Base-by-base conservation (phyloP, 1,284 basidiomycete species). In the Ganoderma boninense region DNA sequence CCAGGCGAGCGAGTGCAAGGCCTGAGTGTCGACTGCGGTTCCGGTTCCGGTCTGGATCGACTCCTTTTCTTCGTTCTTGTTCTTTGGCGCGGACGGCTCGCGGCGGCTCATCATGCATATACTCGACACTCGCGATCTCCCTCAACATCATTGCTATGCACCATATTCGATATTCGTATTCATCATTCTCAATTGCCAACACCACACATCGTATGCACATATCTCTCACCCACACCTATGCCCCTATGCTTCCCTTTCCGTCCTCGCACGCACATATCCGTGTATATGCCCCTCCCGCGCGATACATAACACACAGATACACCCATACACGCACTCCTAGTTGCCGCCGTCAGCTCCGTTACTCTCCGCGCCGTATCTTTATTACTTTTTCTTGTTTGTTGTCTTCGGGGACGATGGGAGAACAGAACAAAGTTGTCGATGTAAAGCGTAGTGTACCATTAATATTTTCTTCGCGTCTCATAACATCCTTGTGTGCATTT, bases 351-450 rank as follows among this genome's bases (percentile, higher is more conserved):
- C n/a, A n/a, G n/a, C n/a, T n/a, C n/a, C n/a, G n/a, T n/a, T n/a
- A n/a, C n/a, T n/a, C n/a, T n/a, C 65, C 68, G 69, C 68, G 56
- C 57, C 69, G 57, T 73, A 73, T 71, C 69, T 56, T 73, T 73
- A 73, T 73, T 71, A 44, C 40, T 59, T 69, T 59, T 69, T 70
- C 65, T 68, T 69, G 68, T 62, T 59, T 40, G 23, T n/a, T 59
- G 23, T 69, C 62, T 44, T 26, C 40, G 35, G 57, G 38, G 57
- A 60, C 32, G 57, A 38, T 20, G 16, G 16, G 57, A 38, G 38
- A 38, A 38, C 38, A 38, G 29, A 38, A 38, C 38, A 38, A 14
- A 38, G 20, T 40, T 20, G 38, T 13, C 20, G 2, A 20, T 59
- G 57, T 59, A 59, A 59, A 23, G n/a, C 57, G 32, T 60, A 60